These are phyloP conservation scores for Haplographium delicatum DNA, from an alignment of 495 filamentous ascomycete species.

Conservation along the genomic window DNA sequence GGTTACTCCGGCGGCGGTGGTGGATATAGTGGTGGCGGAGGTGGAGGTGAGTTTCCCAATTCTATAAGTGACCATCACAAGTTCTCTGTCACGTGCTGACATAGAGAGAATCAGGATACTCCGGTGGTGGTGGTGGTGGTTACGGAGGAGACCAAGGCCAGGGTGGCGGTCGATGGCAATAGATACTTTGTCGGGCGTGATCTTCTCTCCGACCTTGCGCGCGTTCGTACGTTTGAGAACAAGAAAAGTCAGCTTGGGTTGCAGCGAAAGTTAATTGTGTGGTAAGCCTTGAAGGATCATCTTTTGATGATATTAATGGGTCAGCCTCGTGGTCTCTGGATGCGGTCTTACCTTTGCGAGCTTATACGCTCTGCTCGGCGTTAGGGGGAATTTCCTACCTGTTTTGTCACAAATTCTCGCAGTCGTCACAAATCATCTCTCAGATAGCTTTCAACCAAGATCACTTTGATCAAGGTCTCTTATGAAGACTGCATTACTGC, in stretches of 20 bases:
- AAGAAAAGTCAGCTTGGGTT: conserved; percentile 29
- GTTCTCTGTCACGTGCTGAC: conserved; percentile 13
- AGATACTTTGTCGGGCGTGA: conserved; percentile 13
- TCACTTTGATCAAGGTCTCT: conserved; percentile 25
- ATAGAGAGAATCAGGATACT: conserved; percentile 19
- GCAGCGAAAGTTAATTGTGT: conserved; percentile 29
- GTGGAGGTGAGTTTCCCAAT: conserved; percentile 21
- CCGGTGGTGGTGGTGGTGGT: conserved; percentile 22
- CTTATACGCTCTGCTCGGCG: conserved; percentile 25
- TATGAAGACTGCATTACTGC: conserved; percentile 22
- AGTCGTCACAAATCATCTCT: conserved; percentile 20
- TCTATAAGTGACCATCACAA: no score
- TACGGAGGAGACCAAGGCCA: conserved; percentile 20
- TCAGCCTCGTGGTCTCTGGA: conserved; percentile 28
- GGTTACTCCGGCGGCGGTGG: conserved; percentile 22
- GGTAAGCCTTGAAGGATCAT: conserved; percentile 19
- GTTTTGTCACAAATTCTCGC: conserved; percentile 20
- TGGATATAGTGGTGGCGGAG: conserved; percentile 8
- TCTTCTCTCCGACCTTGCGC: conserved; percentile 24
- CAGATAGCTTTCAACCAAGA: conserved; percentile 22
- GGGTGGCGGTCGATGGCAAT: conserved; percentile 26
- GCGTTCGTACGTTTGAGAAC: conserved; percentile 23
- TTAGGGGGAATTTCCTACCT: conserved; percentile 23
- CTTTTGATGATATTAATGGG: conserved; percentile 18
- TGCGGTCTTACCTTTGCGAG: conserved; percentile 25